Evolutionary conservation across 2,329 filamentous ascomycete species (phyloP).

Genomic region (Grosmannia clavigera): DNA sequence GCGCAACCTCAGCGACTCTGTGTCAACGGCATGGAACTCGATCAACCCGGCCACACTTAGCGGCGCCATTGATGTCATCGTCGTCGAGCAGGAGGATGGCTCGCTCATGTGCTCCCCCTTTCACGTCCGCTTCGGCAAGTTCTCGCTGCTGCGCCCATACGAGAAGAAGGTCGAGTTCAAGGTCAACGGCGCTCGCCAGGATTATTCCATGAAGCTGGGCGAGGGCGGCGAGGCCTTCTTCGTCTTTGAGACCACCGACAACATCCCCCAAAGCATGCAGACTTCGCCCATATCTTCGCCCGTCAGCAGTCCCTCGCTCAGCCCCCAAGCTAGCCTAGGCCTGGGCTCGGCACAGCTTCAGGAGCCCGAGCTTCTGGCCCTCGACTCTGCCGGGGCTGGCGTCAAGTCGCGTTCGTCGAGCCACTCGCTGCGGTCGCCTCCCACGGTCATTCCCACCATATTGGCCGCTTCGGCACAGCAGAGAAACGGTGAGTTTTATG

Average conservation of each 20-base stretch:
- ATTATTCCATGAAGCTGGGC: conserved; percentile 96
- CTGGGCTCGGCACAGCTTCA: conserved; percentile 28
- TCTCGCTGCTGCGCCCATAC: conserved; percentile 83
- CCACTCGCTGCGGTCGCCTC: conserved; percentile 27
- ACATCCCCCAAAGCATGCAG: conserved; percentile 84
- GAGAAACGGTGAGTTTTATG: conserved; percentile 20
- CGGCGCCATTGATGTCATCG: conserved; percentile 97
- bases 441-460: conserved; percentile 23
- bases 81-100: conserved; percentile 93
- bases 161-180: conserved; percentile 99
- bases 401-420: conserved; percentile 25
- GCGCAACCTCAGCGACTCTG: conserved; percentile 83
- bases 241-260: conserved; percentile 88
- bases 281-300: conserved; percentile 91
- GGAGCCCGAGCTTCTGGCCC: conserved; percentile 58
- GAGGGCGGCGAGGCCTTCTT: conserved; percentile 98
- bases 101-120: conserved; percentile 85
- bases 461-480: conserved; percentile 18
- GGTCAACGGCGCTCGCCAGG: conserved; percentile 83
- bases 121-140: conserved; percentile 97
- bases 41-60: conserved; percentile 96
- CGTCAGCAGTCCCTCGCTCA: conserved; percentile 65
- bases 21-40: conserved; percentile 98
- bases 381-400: conserved; percentile 34
- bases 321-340: conserved; percentile 21